Percentiles rank a stretch among this genome's conserved stretches.
These are phyloP conservation scores for Pyrus hybrid DNA, from an alignment of 331 rosid species.

Conservation along the genomic window DNA sequence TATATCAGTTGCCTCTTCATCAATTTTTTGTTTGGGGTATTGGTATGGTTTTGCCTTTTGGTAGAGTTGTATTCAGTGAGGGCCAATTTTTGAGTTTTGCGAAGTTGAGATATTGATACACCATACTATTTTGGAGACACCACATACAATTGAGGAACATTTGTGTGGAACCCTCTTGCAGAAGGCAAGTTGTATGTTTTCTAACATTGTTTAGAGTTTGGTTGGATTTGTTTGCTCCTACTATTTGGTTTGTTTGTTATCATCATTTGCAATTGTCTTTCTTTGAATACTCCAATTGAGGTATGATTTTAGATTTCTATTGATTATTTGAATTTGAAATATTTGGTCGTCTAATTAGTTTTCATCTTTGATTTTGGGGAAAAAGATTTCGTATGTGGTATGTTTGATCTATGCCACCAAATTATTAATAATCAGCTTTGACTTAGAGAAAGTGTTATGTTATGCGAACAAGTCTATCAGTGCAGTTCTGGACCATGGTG, in stretches of 20 bases:
- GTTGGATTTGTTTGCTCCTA: not conserved
- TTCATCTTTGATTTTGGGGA: no score
- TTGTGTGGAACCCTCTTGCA: not conserved
- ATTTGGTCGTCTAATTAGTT: no score
- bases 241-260: not conserved
- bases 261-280: not conserved
- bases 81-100: not conserved
- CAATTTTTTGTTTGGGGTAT: no score
- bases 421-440: no score
- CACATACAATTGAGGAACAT: not conserved
- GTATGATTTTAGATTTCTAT: no score
- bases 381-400: no score
- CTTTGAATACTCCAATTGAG: no score
- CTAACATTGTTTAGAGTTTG: not conserved
- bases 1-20: not conserved
- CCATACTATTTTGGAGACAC: not conserved
- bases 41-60: not conserved
- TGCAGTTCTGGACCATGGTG: not conserved
- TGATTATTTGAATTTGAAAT: no score
- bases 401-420: no score
- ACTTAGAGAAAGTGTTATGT: not conserved
- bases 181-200: not conserved
- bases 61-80: not conserved
- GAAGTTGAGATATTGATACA: not conserved
- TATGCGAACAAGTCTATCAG: not conserved